phyloP scores from a whole-genome alignment of 768 basidiomycete genomes.

The Tylopilus rubrobrunneus region DNA sequence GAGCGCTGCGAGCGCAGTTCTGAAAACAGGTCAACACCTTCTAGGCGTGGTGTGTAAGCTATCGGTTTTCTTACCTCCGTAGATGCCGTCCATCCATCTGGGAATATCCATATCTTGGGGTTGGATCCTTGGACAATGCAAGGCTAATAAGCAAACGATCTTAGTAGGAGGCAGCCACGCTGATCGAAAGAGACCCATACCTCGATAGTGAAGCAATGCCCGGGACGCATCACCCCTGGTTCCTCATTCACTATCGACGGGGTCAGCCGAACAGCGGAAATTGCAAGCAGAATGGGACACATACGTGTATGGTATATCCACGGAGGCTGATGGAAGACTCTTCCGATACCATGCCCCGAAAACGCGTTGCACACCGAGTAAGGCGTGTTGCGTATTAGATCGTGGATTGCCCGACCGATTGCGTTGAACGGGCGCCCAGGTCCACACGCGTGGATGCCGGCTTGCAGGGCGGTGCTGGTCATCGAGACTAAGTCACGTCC shows the following conservation, averaged over 20 bases:
- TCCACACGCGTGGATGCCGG: constrained; percentile 71
- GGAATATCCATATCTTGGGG: constrained; percentile 71
- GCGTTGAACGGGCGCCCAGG: constrained; percentile 64
- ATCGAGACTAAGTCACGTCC: constrained; percentile 63
- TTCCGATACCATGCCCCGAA: constrained; percentile 85
- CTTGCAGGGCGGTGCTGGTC: constrained; percentile 61
- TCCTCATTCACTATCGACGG: constrained; percentile 68
- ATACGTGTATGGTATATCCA: constrained; percentile 79
- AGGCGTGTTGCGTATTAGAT: constrained; percentile 32
- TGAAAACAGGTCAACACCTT: constrained; percentile 26
- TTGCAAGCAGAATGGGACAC: constrained; percentile 12
- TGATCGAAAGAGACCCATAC: constrained; percentile 32
- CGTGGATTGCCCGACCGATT: constrained; percentile 72
- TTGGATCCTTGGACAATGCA: constrained; percentile 72
- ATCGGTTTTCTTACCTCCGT: constrained; percentile 55
- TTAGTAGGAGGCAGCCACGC: not conserved
- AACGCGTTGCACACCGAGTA: constrained; percentile 72
- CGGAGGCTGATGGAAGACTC: constrained; percentile 73
- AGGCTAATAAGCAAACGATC: constrained; percentile 43
- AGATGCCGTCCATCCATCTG: constrained; percentile 92
- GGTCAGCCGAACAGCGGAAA: not conserved
- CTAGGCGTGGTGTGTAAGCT: not conserved
- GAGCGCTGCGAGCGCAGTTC: constrained; percentile 80
- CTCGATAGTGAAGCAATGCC: constrained; percentile 94
- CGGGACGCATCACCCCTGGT: constrained; percentile 75